Conservation (phyloP, 1,284 basidiomycete genomes). For the Irpex rosettiformis region DNA sequence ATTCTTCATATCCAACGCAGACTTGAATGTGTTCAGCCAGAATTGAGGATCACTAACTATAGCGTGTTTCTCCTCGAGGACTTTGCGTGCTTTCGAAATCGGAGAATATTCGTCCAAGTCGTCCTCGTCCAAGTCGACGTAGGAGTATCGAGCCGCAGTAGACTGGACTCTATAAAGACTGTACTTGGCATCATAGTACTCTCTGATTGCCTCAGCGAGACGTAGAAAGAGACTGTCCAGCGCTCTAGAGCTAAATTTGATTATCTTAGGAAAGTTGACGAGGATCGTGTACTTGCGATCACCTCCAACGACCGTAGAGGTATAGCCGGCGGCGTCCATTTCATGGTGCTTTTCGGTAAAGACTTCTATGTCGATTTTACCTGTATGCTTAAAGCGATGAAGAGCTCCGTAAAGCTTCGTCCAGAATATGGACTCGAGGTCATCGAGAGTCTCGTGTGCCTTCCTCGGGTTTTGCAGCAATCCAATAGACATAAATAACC, state of each 20-base stretch:
- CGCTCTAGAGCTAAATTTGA: background rate
- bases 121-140: no score
- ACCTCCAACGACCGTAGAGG: background rate
- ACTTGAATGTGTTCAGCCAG: background rate
- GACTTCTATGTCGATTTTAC: background rate
- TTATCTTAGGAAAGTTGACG: background rate
- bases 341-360: background rate
- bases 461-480: background rate
- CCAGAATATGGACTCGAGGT: conserved; percentile 1
- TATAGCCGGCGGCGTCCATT: background rate
- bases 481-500: background rate
- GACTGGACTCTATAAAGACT: background rate
- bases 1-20: no score
- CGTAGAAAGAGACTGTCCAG: background rate
- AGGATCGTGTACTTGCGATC: background rate
- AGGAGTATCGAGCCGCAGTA: background rate
- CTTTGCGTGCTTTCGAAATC: no score
- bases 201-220: background rate
- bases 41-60: background rate
- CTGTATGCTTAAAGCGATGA: background rate
- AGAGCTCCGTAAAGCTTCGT: background rate
- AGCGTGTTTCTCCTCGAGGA: background rate
- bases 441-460: background rate
- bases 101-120: background rate
- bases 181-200: background rate